These are phyloP conservation scores for Skeletonema costatum DNA, from an alignment of 108 stramenopile genomes.

Conservation along the genomic window DNA sequence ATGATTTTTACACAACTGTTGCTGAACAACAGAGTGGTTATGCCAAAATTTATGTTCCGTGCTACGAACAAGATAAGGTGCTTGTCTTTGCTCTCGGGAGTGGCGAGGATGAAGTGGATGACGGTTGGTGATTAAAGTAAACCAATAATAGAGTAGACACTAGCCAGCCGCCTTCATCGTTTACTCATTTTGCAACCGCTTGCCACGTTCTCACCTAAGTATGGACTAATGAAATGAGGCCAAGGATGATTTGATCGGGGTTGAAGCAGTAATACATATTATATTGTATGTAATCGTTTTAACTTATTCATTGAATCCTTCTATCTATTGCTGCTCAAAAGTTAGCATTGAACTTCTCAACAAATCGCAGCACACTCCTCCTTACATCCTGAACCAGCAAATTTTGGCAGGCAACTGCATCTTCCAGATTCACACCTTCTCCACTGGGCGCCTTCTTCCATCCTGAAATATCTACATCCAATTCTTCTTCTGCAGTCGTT, in stretches of 20 bases:
- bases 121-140: constrained; percentile 15
- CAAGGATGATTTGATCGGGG: too few species aligned
- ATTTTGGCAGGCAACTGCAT: constrained; percentile 45
- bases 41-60: constrained; percentile 93
- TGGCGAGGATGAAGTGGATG: constrained; percentile 37
- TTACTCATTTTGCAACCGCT: too few species aligned
- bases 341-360: constrained; percentile 73
- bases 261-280: too few species aligned
- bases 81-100: constrained; percentile 82
- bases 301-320: background rate
- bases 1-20: constrained; percentile 64
- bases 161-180: too few species aligned
- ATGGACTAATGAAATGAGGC: too few species aligned
- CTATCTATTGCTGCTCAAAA: constrained; percentile 13
- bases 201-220: too few species aligned
- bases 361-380: constrained; percentile 65
- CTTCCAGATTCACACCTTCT: constrained; percentile 6
- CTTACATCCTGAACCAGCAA: constrained; percentile 58
- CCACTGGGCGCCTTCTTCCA: constrained; percentile 72
- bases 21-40: constrained; percentile 81
- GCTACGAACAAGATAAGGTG: constrained; percentile 93
- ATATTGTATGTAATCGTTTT: too few species aligned
- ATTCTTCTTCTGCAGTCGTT: constrained; percentile 53
- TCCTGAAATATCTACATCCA: constrained; percentile 61
- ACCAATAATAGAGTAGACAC: background rate